phyloP scores from a whole-genome alignment of 2,329 filamentous ascomycete species.

The Aureobasidium musti region DNA sequence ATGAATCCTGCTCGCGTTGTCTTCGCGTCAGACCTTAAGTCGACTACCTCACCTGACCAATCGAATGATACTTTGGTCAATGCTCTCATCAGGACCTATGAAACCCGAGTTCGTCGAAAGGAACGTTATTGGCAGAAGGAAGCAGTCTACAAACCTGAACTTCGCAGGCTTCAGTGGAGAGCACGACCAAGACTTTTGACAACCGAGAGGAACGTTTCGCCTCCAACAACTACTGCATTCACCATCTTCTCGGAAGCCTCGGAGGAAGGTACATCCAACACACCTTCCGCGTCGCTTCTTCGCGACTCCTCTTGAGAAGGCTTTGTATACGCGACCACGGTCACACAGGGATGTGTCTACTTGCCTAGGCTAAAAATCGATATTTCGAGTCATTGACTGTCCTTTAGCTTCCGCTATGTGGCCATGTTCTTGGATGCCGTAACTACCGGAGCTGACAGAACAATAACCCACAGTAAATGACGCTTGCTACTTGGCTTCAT shows the following conservation, averaged over 20 bases:
- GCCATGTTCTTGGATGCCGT: too few relatives aligned
- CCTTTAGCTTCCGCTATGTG: too few relatives aligned
- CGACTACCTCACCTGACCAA: not conserved
- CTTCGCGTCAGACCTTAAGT: not conserved
- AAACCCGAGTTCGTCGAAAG: too few relatives aligned
- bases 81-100: too few relatives aligned
- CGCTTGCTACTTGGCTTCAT: not conserved
- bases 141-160: too few relatives aligned
- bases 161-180: too few relatives aligned
- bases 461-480: too few relatives aligned
- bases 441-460: too few relatives aligned
- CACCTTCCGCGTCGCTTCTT: not conserved
- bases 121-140: too few relatives aligned
- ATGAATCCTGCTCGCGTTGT: constrained; percentile 6
- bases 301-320: not conserved
- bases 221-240: not conserved
- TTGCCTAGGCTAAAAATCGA: too few relatives aligned
- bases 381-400: too few relatives aligned
- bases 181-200: constrained; percentile 6
- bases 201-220: not conserved
- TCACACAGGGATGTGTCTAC: not conserved
- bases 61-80: not conserved
- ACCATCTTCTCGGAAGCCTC: not conserved
- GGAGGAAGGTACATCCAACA: too few relatives aligned
- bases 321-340: not conserved